These are phyloP conservation scores for Aureococcus anophagefferens DNA, from an alignment of 108 stramenopile genomes.

Conservation along the genomic window DNA sequence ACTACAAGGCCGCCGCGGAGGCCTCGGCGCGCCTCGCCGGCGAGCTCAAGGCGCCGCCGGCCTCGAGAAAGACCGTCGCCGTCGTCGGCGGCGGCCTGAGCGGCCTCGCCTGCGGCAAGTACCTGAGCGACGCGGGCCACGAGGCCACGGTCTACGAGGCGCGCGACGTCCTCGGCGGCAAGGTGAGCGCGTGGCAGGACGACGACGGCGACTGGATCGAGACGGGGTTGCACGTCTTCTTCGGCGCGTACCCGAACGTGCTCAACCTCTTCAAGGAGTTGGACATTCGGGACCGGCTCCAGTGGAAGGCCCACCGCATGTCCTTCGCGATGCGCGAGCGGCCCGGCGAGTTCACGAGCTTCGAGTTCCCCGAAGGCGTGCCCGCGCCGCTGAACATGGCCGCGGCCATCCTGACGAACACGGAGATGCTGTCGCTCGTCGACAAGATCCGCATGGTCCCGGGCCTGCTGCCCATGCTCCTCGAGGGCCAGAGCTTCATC, in stretches of 20 bases:
- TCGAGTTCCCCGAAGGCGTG: constrained; percentile 51
- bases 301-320: constrained; percentile 65
- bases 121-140: constrained; percentile 80
- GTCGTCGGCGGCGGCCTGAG: constrained; percentile 84
- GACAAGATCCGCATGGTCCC: constrained; percentile 62
- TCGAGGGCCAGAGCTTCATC: constrained; percentile 57
- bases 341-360: constrained; percentile 57
- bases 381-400: constrained; percentile 65
- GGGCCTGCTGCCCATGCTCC: constrained; percentile 51
- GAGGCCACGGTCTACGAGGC: constrained; percentile 72
- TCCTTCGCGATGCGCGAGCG: constrained; percentile 60
- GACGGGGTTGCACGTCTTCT: constrained; percentile 91
- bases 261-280: constrained; percentile 82
- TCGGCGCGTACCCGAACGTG: constrained; percentile 94
- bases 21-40: constrained; percentile 25
- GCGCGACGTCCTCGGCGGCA: constrained; percentile 73
- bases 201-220: constrained; percentile 83
- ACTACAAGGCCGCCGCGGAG: constrained; percentile 31
- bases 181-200: constrained; percentile 85
- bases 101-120: constrained; percentile 85
- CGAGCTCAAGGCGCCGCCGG: constrained; percentile 5
- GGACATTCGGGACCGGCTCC: constrained; percentile 52
- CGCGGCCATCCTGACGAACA: constrained; percentile 57
- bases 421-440: constrained; percentile 54
- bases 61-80: constrained; percentile 66